phyloP scores from a whole-genome alignment of 1,284 basidiomycete genomes.

The Pascua sp. region DNA sequence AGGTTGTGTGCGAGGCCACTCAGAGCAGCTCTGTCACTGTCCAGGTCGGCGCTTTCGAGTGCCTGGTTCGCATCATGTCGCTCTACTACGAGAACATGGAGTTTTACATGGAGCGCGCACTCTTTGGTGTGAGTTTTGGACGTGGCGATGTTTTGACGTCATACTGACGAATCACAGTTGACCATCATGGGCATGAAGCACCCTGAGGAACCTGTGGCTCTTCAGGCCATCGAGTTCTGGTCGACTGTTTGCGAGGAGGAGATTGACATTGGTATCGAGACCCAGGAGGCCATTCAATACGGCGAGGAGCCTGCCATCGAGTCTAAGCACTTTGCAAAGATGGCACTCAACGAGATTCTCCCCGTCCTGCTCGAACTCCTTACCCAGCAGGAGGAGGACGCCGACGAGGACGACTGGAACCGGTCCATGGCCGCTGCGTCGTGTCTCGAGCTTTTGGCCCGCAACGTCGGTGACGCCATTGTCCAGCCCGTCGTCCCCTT shows the following conservation, averaged over 20 bases:
- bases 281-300: conserved; percentile 88
- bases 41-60: conserved; percentile 91
- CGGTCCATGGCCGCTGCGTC: conserved; percentile 97
- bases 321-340: conserved; percentile 88
- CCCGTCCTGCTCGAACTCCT: conserved; percentile 87
- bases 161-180: conserved; percentile 57
- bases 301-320: conserved; percentile 84
- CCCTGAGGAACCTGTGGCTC: conserved; percentile 80
- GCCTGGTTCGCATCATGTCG: conserved; percentile 93
- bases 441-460: conserved; percentile 82
- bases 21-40: conserved; percentile 75
- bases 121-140: conserved; percentile 75
- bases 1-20: conserved; percentile 98
- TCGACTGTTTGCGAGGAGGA: conserved; percentile 98
- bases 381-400: conserved; percentile 92
- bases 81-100: conserved; percentile 99
- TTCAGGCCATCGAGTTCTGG: conserved; percentile 99
- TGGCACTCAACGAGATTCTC: conserved; percentile 89
- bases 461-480: conserved; percentile 85
- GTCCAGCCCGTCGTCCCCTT: conserved; percentile 94
- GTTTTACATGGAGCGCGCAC: conserved; percentile 98
- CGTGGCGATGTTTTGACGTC: conserved; percentile 1
- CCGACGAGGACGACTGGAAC: conserved; percentile 99
- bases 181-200: conserved; percentile 99
- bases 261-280: conserved; percentile 86